These are phyloP conservation scores for Geosmithia flava DNA, from an alignment of 2,329 filamentous ascomycete genomes.

Conservation along the genomic window DNA sequence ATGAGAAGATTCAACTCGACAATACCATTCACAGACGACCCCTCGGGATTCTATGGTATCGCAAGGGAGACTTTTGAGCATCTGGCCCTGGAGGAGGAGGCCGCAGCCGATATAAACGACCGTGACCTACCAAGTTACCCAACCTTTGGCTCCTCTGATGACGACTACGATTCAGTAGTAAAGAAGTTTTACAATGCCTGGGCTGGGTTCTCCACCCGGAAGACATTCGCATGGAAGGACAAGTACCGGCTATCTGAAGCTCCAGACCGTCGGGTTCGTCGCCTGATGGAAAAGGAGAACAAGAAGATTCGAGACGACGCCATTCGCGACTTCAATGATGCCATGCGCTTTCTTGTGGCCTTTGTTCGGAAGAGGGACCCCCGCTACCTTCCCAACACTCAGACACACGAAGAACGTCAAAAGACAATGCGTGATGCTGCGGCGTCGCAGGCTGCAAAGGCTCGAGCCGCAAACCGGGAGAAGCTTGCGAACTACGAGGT, in stretches of 20 bases:
- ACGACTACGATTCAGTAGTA: constrained; percentile 64
- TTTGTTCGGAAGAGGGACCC: constrained; percentile 91
- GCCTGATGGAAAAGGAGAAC: constrained; percentile 94
- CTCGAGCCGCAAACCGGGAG: constrained; percentile 68
- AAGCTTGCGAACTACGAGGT: constrained; percentile 53
- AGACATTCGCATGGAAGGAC: constrained; percentile 85
- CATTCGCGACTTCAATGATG: constrained; percentile 81
- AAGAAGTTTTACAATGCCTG: constrained; percentile 73
- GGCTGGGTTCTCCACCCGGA: constrained; percentile 71
- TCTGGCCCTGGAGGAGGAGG: constrained; percentile 67
- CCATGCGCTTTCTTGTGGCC: constrained; percentile 71
- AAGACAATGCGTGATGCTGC: constrained; percentile 65
- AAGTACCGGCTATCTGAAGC: constrained; percentile 73
- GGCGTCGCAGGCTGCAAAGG: constrained; percentile 71
- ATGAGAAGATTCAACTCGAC: constrained; percentile 70
- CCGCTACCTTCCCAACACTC: constrained; percentile 63
- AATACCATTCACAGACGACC: constrained; percentile 68
- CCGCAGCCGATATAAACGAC: constrained; percentile 58
- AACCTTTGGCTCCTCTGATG: constrained; percentile 66
- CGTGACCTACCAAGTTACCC: constrained; percentile 57
- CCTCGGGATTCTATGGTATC: constrained; percentile 75
- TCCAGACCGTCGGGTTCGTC: constrained; percentile 69
- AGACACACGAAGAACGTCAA: constrained; percentile 71
- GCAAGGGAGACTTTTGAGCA: constrained; percentile 66
- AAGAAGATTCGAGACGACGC: constrained; percentile 71